Conservation (phyloP, 2,329 filamentous ascomycete species). For the Pseudogymnoascus sp. region DNA sequence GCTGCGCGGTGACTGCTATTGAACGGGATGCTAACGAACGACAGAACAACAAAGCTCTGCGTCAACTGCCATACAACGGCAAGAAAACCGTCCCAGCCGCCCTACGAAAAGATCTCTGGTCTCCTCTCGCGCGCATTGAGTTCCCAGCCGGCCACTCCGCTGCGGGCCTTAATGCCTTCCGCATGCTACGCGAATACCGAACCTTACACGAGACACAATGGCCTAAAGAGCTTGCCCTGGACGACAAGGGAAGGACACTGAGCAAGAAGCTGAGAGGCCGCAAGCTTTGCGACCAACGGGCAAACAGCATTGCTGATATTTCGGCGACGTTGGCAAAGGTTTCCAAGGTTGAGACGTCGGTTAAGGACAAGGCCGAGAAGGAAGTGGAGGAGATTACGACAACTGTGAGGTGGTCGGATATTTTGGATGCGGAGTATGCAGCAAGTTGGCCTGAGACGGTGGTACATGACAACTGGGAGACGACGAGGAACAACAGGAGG, state of each 20-base stretch:
- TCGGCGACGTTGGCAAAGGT: conserved; percentile 43
- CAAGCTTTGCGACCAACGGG: conserved; percentile 52
- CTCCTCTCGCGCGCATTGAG: conserved; percentile 51
- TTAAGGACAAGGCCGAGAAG: conserved; percentile 5
- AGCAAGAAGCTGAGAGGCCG: conserved; percentile 37
- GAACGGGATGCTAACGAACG: neutral
- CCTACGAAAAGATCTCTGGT: conserved; percentile 62
- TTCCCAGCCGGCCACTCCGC: conserved; percentile 46
- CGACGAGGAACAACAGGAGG: conserved; percentile 11
- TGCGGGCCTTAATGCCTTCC: conserved; percentile 51
- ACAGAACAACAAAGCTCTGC: conserved; percentile 41
- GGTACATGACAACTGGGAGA: conserved; percentile 25
- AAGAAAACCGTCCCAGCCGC: conserved; percentile 59
- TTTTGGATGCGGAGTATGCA: conserved; percentile 32
- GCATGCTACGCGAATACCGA: conserved; percentile 59
- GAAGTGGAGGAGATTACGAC: conserved; percentile 15
- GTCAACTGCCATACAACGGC: conserved; percentile 58
- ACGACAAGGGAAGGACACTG: conserved; percentile 17
- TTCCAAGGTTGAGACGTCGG: conserved; percentile 11
- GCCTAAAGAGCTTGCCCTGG: conserved; percentile 40
- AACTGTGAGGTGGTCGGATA: conserved; percentile 29
- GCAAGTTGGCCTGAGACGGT: conserved; percentile 30
- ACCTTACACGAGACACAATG: conserved; percentile 56
- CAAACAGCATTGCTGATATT: conserved; percentile 57
- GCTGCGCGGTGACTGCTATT: neutral